Conservation (phyloP, 306 rosid species). For the Acacia melanoxylon region DNA sequence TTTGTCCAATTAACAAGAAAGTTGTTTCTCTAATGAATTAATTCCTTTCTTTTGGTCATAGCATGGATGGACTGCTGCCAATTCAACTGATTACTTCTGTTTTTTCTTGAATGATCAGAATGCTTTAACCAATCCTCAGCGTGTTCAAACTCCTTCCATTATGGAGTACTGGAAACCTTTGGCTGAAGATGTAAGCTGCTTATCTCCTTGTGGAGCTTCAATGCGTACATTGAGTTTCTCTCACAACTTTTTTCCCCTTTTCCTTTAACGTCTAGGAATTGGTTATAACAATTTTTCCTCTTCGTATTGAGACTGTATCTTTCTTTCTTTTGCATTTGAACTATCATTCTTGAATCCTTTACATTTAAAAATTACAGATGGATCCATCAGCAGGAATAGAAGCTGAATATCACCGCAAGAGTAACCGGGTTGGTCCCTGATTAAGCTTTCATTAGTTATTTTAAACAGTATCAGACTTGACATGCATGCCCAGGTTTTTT, state of each 20-base stretch:
- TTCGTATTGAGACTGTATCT: background rate
- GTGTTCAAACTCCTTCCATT: constrained; percentile 89
- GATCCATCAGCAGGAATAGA: constrained; percentile 90
- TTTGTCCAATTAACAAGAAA: background rate
- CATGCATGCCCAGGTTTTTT: background rate
- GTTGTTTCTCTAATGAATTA: background rate
- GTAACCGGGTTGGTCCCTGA: constrained; percentile 59
- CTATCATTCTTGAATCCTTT: background rate
- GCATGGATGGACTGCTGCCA: background rate
- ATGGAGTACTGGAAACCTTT: constrained; percentile 91
- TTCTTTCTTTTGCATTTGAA: constrained; percentile 4
- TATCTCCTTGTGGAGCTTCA: constrained; percentile 23
- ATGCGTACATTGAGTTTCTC: background rate
- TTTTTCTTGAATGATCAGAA: constrained; percentile 52
- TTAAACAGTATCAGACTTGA: background rate
- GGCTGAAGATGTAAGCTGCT: constrained; percentile 87
- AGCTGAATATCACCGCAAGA: constrained; percentile 90
- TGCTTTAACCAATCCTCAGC: constrained; percentile 92
- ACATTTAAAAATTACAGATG: constrained; percentile 56
- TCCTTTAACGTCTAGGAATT: constrained; percentile 2
- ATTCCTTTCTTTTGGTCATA: constrained; percentile 26
- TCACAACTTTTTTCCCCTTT: constrained; percentile 7
- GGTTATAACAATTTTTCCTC: constrained; percentile 17
- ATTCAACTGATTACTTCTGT: constrained; percentile 5
- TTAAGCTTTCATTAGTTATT: background rate